Conservation (phyloP, 139 green algal genomes). For the Chlamydomonas urium region DNA sequence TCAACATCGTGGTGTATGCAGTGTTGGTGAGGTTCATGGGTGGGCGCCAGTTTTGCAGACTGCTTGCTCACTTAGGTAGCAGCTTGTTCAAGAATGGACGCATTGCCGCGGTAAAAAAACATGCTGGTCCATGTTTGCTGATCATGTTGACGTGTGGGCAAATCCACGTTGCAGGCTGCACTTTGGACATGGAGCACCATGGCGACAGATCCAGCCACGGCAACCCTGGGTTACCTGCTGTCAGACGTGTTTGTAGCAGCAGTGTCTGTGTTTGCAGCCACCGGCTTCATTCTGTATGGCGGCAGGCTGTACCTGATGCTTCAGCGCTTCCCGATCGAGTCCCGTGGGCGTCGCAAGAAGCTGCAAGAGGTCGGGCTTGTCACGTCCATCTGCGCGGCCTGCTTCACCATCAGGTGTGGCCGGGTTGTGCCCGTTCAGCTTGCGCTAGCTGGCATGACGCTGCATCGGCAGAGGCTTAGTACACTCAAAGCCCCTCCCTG, state of each 20-base stretch:
- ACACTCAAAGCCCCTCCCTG: too few relatives aligned
- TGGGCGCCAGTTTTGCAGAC: too few relatives aligned
- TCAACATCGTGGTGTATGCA: slow-evolving; percentile 72
- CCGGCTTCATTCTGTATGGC: slow-evolving; percentile 92
- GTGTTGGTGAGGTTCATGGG: slow-evolving; percentile 4
- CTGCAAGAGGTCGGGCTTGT: slow-evolving; percentile 91
- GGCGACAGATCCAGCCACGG: not conserved
- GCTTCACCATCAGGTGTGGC: slow-evolving; percentile 83
- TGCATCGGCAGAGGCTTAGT: too few relatives aligned
- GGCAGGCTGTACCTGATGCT: slow-evolving; percentile 90
- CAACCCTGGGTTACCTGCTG: slow-evolving; percentile 27
- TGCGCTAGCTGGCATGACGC: too few relatives aligned
- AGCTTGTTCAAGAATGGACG: too few relatives aligned
- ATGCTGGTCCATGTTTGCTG: too few relatives aligned
- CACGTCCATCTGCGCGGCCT: slow-evolving; percentile 86
- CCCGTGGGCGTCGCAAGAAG: slow-evolving; percentile 89
- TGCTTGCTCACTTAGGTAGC: too few relatives aligned
- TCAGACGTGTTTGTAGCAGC: slow-evolving; percentile 67
- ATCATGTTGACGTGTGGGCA: too few relatives aligned
- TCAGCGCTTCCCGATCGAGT: slow-evolving; percentile 93
- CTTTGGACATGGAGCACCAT: not conserved
- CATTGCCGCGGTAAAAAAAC: too few relatives aligned
- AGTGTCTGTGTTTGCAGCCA: slow-evolving; percentile 72
- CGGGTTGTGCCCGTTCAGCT: too few relatives aligned
- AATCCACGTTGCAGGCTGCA: slow-evolving; percentile 1